Base-by-base conservation (phyloP, 2,329 filamentous ascomycete species). In the Aspergillus novofumigatus region DNA sequence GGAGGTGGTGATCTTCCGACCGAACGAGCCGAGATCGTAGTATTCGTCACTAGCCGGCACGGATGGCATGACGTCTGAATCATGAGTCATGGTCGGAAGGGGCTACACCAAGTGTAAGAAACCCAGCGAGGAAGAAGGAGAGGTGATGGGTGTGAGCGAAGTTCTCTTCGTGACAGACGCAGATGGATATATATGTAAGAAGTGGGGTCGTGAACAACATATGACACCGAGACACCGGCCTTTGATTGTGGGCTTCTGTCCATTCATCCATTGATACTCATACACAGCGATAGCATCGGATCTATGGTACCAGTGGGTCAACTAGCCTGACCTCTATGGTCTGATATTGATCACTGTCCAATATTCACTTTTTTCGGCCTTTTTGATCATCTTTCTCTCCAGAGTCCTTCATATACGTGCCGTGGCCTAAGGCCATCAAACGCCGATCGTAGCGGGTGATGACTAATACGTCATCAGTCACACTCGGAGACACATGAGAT, bases 1-100 rank as follows among this genome's bases (percentile, higher is more conserved):
- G 14, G 32, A 54, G 10, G 70, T 74, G 50, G 55, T 71, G 26
- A 75, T 56, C 9, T 63, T 52, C 20, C 72, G 79, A 59, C 75
- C 74, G 47, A 66, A 72, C 2, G 54, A 58, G 5, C 72, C 73
- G 3, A 75, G 65, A 53, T 75, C 49, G 44, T 69, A 75, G 57
- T 75, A 74, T 14, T 67, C 65, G 14, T 50, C 25, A 8, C 32
- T 14, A 38, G 14, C 14, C 32, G 3, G 3, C 4, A 38, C 5
- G 3, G 32, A 14, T 38, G 4, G 14, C 32, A n/a, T 17, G 32
- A 38, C 11, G 14, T 7, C 32, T 38, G 32, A n/a, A 11, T 17
- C 11, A 38, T 17, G 14, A 17, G 32, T 17, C 32, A 38, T 38
- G 32, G 3, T 38, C 1, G 2, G 2, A 2, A 14, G 5, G 14